Evolutionary conservation across 805 yeast species (phyloP).

Genomic region (Zygoascus bituminiphila): DNA sequence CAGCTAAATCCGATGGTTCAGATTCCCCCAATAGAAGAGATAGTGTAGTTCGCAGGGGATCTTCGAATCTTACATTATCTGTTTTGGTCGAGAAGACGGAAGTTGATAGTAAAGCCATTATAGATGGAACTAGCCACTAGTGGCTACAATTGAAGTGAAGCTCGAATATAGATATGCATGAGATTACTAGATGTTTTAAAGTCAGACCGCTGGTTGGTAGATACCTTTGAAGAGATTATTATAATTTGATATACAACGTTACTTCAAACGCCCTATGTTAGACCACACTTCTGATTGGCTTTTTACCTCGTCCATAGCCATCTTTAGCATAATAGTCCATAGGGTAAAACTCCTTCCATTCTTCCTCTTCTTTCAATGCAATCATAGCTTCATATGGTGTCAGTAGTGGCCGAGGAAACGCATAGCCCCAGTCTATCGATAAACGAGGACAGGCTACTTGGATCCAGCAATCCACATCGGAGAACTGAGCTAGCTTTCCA

Average conservation of each 20-base stretch:
- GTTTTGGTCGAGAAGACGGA: too few relatives aligned
- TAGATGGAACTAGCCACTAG: too few relatives aligned
- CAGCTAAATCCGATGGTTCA: background rate
- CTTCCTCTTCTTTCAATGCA: slow-evolving; percentile 61
- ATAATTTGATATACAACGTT: background rate
- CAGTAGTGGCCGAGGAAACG: slow-evolving; percentile 80
- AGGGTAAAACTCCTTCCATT: slow-evolving; percentile 60
- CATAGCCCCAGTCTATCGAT: slow-evolving; percentile 98
- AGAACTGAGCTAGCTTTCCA: slow-evolving; percentile 81
- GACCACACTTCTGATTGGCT: slow-evolving; percentile 37
- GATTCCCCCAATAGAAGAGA: background rate
- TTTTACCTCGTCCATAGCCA: slow-evolving; percentile 85
- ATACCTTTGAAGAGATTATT: background rate
- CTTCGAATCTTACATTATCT: background rate
- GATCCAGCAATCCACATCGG: slow-evolving; percentile 87
- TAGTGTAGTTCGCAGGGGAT: background rate
- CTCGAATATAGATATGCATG: too few relatives aligned
- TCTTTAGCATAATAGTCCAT: slow-evolving; percentile 91
- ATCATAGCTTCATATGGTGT: slow-evolving; percentile 98
- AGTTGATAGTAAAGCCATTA: too few relatives aligned
- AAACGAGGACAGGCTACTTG: slow-evolving; percentile 97
- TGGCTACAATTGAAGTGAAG: too few relatives aligned
- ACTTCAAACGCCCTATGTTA: background rate
- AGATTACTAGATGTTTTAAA: background rate
- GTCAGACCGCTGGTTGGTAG: background rate